Evolutionary conservation across 1,139 yeast genomes (phyloP), one percentile per base, ranked within the genome.

Genomic region (Diutina mesorugosa): DNA sequence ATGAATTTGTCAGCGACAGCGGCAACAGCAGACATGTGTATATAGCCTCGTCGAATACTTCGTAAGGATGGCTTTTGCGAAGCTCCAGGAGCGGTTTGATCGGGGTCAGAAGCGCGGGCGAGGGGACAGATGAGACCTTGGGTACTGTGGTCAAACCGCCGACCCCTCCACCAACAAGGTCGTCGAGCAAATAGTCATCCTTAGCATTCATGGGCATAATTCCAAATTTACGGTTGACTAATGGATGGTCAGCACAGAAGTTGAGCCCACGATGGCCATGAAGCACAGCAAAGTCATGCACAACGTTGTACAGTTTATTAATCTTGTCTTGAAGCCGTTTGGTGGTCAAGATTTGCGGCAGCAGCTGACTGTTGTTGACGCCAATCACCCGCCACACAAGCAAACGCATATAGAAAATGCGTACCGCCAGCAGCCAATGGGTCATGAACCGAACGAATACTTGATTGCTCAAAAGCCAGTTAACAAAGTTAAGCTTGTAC

Each of bases 391-490:
- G 77, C 88, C 95, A 89, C 56, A 87, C 75, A 18, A 89, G 61
- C 38, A 89, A 72, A 56, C 90, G 74, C 55, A 82, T 73, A 66
- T 84, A 89, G 64, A 84, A 86, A 1, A 86, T 78, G 52, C 96
- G 74, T 18, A 87, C 83, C 38, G 87, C 68, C 2, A 96, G 91
- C 62, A 84, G 81, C 90, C 95, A 89, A 68, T 89, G 95, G 54
- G 84, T 78, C 63, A 88, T 83, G 59, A 81, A 80, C 52, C 76
- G 72, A 53, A 69, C 67, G 83, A 89, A 86, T 55, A 72, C 70
- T 1, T 67, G 66, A 6, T 72, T 67, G 3, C 79, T 72, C 10
- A 84, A 69, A 35, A 87, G 66, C 85, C 87, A 85, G 45, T 70
- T 67, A 30, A 80, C 74, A 62, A 84, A 72, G 61, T 75, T 74